Evolutionary conservation across 2,329 filamentous ascomycete species (phyloP).

Genomic region (Alternaria hordeiaustralica): DNA sequence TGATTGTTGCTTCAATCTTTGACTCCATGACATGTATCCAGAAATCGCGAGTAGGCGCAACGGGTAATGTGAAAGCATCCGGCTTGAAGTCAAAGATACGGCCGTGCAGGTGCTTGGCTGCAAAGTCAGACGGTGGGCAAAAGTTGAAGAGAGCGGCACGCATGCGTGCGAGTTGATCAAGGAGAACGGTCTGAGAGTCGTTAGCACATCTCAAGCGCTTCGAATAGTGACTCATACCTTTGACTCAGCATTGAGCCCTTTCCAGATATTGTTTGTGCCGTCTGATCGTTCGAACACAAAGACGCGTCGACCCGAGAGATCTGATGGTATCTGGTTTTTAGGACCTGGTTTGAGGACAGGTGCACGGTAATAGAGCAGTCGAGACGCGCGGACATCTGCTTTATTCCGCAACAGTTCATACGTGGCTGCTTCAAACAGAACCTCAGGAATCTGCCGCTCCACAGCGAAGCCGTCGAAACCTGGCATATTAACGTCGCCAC

Average conservation of each 20-base stretch:
- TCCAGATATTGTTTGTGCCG: not conserved
- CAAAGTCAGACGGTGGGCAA: not conserved
- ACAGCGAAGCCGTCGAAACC: not conserved
- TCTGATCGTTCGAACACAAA: not conserved
- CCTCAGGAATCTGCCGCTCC: not conserved
- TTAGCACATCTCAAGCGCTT: no score
- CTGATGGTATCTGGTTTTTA: not conserved
- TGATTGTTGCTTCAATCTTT: not conserved
- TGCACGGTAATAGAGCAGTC: not conserved
- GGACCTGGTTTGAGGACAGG: not conserved
- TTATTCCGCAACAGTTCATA: not conserved
- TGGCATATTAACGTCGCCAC: not conserved
- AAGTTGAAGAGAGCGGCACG: not conserved
- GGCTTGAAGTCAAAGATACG: not conserved
- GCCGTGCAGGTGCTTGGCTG: not conserved
- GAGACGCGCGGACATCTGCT: not conserved
- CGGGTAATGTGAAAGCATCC: not conserved
- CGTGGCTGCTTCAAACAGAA: not conserved
- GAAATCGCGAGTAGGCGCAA: not conserved
- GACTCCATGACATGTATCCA: not conserved
- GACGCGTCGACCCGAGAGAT: not conserved
- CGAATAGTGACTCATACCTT: no score
- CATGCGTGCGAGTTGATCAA: not conserved
- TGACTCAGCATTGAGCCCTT: not conserved
- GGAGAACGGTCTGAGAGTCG: no score